phyloP scores from a whole-genome alignment of 2,329 filamentous ascomycete genomes.

The Parasarocladium wereldwijsianum region DNA sequence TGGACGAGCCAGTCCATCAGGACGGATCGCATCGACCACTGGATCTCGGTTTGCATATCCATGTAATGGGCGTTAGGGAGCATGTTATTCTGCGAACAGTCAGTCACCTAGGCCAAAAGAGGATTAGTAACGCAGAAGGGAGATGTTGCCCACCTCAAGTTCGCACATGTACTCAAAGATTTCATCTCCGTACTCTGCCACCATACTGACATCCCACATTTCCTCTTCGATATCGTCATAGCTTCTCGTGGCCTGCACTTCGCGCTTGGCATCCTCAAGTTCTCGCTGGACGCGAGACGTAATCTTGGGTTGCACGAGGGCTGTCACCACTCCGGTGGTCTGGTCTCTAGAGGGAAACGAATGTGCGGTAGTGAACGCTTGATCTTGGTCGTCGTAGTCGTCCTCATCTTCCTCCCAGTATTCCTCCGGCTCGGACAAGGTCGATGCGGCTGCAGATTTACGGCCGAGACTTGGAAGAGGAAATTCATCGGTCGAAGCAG shows the following conservation, averaged over 20 bases:
- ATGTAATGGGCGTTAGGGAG: conserved; percentile 88
- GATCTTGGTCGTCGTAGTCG: conserved; percentile 39
- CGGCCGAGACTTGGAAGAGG: background rate
- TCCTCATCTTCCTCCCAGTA: conserved; percentile 73
- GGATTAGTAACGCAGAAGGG: conserved; percentile 4
- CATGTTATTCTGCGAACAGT: conserved; percentile 47
- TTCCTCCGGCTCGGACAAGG: conserved; percentile 40
- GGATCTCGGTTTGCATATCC: conserved; percentile 92
- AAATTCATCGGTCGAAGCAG: too few species aligned
- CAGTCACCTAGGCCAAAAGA: conserved; percentile 7
- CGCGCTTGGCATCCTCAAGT: conserved; percentile 47
- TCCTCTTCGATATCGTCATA: conserved; percentile 77
- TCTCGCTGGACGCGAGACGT: conserved; percentile 58
- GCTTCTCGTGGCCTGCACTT: conserved; percentile 55
- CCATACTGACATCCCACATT: conserved; percentile 90
- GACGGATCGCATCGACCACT: conserved; percentile 97
- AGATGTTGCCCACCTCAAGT: conserved; percentile 52
- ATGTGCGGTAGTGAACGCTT: conserved; percentile 64
- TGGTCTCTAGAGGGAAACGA: conserved; percentile 58
- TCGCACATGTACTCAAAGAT: conserved; percentile 87
- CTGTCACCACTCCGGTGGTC: conserved; percentile 35
- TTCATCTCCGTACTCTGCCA: conserved; percentile 89
- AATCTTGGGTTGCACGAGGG: conserved; percentile 56
- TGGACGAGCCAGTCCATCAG: conserved; percentile 98
- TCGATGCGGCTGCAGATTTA: conserved; percentile 7